Evolutionary conservation across 2,329 filamentous ascomycete genomes (phyloP), one percentile per base, ranked within the genome.

Genomic region (Orbilia quercus): DNA sequence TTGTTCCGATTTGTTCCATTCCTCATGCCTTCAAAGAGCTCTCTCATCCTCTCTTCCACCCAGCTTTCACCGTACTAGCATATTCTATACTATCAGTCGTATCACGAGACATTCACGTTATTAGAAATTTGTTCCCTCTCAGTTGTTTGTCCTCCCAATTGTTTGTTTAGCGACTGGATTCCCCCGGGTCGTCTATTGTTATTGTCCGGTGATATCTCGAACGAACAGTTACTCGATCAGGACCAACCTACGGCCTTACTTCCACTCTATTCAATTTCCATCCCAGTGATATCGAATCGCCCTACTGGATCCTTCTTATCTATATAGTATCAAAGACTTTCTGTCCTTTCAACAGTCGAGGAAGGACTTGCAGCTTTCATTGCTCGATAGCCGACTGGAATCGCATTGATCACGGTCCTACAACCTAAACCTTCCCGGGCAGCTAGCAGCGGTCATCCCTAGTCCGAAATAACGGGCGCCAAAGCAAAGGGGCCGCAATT

Each of bases 281-380:
- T 50, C n/a, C n/a, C n/a, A n/a, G n/a, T 51, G 25, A 36, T 51
- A 51, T 51, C 25, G 23, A 6, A 51, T 51, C 11, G 9, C 18
- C 12, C 9, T 23, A 31, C 20, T 36, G 38, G 34, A 44, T 57
- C 53, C 38, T 57, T 57, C 53, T 57, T 44, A 57, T 57, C 53
- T 42, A 57, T 44, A 51, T n/a, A n/a, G n/a, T n/a, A n/a, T n/a
- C n/a, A n/a, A 40, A 28, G 53, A 57, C 36, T 44, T 42, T 57
- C 36, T 57, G 53, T 42, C 53, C 53, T 57, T 36, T 57, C 48
- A 23, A 34, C 59, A 40, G 55, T 58, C 23, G 44, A 47, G 63
- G 45, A 59, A 67, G 36, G 34, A 67, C 53, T 67, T 67, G 63
- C 45, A 67, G 20, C 16, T 53, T 67, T 67, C 44, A 67, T 67